phyloP scores from a whole-genome alignment of 192 early-diverging fungal genomes.

The Coemansia sp. region DNA sequence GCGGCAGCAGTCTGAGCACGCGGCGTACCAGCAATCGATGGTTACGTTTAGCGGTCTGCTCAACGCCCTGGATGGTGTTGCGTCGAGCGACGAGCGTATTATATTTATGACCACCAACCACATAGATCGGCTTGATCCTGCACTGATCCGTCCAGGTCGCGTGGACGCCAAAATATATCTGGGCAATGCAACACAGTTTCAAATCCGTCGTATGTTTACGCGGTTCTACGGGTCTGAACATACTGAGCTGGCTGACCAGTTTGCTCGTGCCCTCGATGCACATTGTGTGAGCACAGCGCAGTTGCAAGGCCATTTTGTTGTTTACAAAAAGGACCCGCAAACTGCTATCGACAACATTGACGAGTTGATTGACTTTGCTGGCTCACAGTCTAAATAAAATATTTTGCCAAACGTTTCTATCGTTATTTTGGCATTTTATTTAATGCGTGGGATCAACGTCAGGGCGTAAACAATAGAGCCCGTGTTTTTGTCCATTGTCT shows the following conservation, averaged over 20 bases:
- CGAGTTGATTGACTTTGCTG: constrained; percentile 8
- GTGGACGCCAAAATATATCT: constrained; percentile 75
- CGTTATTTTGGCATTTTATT: too few relatives aligned
- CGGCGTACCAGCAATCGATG: constrained; percentile 77
- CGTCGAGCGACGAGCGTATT: constrained; percentile 82
- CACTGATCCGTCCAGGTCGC: constrained; percentile 77
- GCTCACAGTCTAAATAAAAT: background rate
- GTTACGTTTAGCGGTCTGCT: constrained; percentile 84
- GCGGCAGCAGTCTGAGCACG: constrained; percentile 56
- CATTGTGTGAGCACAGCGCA: constrained; percentile 76
- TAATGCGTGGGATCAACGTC: background rate
- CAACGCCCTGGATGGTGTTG: constrained; percentile 87
- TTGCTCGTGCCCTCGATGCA: constrained; percentile 61
- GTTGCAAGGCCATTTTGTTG: constrained; percentile 96
- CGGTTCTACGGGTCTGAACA: constrained; percentile 70
- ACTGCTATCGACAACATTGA: constrained; percentile 60
- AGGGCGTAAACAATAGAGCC: background rate
- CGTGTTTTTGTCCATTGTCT: background rate
- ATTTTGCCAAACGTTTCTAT: too few relatives aligned
- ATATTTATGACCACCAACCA: constrained; percentile 94
- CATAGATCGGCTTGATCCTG: constrained; percentile 73
- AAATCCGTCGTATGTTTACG: constrained; percentile 73
- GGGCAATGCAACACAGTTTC: constrained; percentile 67
- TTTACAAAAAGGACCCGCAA: constrained; percentile 72
- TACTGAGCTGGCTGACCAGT: constrained; percentile 62